phyloP scores from a whole-genome alignment of 2,329 filamentous ascomycete genomes.

The Sclerotinia spermophila region DNA sequence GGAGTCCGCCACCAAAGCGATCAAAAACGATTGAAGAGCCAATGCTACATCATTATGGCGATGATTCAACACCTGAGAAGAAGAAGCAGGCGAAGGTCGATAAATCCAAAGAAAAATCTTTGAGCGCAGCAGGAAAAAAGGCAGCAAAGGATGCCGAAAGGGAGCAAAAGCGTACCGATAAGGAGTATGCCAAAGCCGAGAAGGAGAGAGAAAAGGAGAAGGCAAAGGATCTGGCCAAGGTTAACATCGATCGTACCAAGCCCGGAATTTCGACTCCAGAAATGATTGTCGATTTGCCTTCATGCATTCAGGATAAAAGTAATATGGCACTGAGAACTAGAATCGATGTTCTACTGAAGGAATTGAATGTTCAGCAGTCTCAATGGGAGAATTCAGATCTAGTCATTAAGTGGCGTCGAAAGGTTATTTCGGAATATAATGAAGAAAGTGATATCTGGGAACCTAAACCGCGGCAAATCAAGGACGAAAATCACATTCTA shows the following conservation, averaged over 20 bases:
- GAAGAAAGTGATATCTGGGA: constrained; percentile 47
- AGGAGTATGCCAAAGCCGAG: constrained; percentile 56
- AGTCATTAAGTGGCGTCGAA: constrained; percentile 52
- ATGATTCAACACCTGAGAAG: not conserved
- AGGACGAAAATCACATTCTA: constrained; percentile 48
- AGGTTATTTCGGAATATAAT: constrained; percentile 47
- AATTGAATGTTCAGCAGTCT: constrained; percentile 47
- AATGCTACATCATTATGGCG: not conserved
- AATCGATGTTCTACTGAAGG: constrained; percentile 48
- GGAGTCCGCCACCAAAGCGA: not conserved
- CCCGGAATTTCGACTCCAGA: constrained; percentile 70
- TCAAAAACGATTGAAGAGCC: not conserved
- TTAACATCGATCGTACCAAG: constrained; percentile 69
- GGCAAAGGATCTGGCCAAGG: constrained; percentile 64
- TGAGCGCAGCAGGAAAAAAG: constrained; percentile 26
- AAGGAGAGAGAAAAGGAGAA: constrained; percentile 61
- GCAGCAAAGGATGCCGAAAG: constrained; percentile 28
- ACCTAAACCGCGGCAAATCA: constrained; percentile 42
- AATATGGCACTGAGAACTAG: constrained; percentile 43
- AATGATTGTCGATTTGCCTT: constrained; percentile 72
- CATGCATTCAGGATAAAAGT: constrained; percentile 44
- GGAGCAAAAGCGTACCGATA: constrained; percentile 48
- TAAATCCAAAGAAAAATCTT: constrained; percentile 22
- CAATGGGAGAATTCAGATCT: constrained; percentile 46
- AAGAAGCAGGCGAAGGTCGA: not conserved